Percentiles rank a stretch among this genome's conserved stretches.
Conservation (phyloP, 768 basidiomycete genomes). For the Pholiota conissans region DNA sequence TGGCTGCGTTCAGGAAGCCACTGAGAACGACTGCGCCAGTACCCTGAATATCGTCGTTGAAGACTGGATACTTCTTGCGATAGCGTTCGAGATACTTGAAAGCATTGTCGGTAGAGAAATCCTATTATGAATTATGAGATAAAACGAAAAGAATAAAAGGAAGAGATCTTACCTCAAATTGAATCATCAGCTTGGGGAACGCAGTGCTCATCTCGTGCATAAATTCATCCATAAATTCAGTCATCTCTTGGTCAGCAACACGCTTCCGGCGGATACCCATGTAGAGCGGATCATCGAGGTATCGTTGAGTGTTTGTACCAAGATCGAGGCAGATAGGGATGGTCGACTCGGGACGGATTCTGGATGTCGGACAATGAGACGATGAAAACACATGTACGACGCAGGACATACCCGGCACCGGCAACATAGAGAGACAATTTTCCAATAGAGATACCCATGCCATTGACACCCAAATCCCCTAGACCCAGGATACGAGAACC, state of each 20-base stretch:
- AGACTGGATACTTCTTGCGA: constrained; percentile 73
- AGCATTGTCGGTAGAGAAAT: constrained; percentile 91
- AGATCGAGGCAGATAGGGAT: constrained; percentile 87
- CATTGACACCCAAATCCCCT: constrained; percentile 81
- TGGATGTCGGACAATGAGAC: constrained; percentile 22
- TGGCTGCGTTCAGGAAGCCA: constrained; percentile 88
- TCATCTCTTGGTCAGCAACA: constrained; percentile 61
- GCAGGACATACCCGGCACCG: constrained; percentile 71
- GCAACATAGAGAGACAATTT: constrained; percentile 90
- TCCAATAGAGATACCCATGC: constrained; percentile 90
- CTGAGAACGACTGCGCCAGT: constrained; percentile 92
- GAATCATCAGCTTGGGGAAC: constrained; percentile 83
- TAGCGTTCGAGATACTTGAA: constrained; percentile 82
- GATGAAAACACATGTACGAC: neutral
- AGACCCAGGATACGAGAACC: constrained; percentile 89
- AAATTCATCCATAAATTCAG: constrained; percentile 91
- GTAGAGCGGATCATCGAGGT: constrained; percentile 86
- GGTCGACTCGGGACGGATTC: constrained; percentile 75
- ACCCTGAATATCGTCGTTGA: constrained; percentile 91
- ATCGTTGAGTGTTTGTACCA: constrained; percentile 82
- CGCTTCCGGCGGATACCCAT: constrained; percentile 80
- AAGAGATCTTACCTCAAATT: constrained; percentile 62
- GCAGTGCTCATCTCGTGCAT: constrained; percentile 75
- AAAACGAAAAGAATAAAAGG: neutral
- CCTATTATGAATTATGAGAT: constrained; percentile 38